Evolutionary conservation across 2,329 filamentous ascomycete genomes (phyloP), one percentile per base, ranked within the genome.

Genomic region (Stemphylium beticola): DNA sequence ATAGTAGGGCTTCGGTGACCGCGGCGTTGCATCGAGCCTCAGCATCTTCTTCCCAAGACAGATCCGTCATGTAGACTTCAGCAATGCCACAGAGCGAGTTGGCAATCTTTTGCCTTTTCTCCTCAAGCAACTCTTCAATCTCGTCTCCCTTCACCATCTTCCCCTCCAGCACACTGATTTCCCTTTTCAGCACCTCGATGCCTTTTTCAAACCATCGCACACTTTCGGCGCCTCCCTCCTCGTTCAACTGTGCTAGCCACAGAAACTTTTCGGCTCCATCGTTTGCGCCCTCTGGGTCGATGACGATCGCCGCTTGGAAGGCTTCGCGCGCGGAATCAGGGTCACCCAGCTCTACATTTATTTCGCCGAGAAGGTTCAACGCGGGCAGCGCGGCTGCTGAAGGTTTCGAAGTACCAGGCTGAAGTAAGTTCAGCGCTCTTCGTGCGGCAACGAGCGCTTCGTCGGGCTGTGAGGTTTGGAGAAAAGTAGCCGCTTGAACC

Each of bases 41-140:
- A 4, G 93, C 95, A 71, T 97, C 92, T 47, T 87, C 86, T 77
- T 97, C 93, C 91, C 84, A 88, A 68, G 90, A 95, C 66, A 98
- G 79, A 79, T 99, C 95, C 10, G 95, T 99, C 95, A 99, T 99
- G 81, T 97, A 99, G 44, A 99, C 92, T 79, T 99, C 95, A 6
- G 91, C 88, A 57, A 98, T 91, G 24, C 91, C 92, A 76, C 96
- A 99, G 32, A 99, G 83, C n/a, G 93, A 91, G 65, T 92, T 92
- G 2, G 92, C 91, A 32, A 98, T 82, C 76, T 95, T 95, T 62
- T 83, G 82, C 74, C 89, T 89, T 80, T 91, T 91, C 75, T 92
- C 90, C 24, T 87, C 83, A 32, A 80, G 54, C 52, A 72, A 67
- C 11, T 67, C 69, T 29, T 71, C 61, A 34, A 77, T 37, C 65